Conservation (phyloP, 371 early-diverging fungal genomes). For the Syncephalastrum racemosum region DNA sequence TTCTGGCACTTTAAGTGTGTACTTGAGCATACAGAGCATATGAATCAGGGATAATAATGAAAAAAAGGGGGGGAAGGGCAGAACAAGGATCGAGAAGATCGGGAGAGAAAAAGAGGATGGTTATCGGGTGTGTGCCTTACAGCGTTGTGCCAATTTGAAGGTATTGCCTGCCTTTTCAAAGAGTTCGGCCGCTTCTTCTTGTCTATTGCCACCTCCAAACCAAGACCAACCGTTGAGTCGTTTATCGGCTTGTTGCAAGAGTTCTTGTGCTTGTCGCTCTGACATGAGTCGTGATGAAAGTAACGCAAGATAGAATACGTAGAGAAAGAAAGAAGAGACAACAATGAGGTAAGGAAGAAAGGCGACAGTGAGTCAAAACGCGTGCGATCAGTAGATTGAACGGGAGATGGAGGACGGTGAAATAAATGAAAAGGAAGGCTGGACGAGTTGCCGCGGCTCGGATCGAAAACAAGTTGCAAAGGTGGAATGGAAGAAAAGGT, state of each 20-base stretch:
- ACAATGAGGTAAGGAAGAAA: no score
- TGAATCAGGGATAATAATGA: neutral
- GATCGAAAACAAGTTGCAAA: no score
- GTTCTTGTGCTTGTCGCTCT: slow-evolving; percentile 70
- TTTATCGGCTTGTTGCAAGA: slow-evolving; percentile 76
- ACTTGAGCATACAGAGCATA: neutral
- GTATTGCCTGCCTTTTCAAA: slow-evolving; percentile 87
- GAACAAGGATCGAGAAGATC: neutral
- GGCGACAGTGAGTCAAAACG: no score
- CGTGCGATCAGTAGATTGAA: no score
- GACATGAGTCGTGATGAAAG: slow-evolving; percentile 47
- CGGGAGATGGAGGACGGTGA: no score
- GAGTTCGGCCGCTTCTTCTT: slow-evolving; percentile 92
- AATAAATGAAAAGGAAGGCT: no score
- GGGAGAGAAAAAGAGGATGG: slow-evolving; percentile 3
- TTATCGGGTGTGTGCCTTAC: slow-evolving; percentile 42
- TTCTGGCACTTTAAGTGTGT: slow-evolving; percentile 69
- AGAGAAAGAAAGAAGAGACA: no score
- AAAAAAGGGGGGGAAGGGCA: neutral
- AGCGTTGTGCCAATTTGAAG: slow-evolving; percentile 87
- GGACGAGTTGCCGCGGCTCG: no score
- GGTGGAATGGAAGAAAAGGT: no score
- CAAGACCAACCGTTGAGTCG: slow-evolving; percentile 71
- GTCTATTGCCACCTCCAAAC: slow-evolving; percentile 82
- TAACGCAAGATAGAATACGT: no score